Conservation (phyloP, 345 rosid species). For the Nephelium lappaceum region DNA sequence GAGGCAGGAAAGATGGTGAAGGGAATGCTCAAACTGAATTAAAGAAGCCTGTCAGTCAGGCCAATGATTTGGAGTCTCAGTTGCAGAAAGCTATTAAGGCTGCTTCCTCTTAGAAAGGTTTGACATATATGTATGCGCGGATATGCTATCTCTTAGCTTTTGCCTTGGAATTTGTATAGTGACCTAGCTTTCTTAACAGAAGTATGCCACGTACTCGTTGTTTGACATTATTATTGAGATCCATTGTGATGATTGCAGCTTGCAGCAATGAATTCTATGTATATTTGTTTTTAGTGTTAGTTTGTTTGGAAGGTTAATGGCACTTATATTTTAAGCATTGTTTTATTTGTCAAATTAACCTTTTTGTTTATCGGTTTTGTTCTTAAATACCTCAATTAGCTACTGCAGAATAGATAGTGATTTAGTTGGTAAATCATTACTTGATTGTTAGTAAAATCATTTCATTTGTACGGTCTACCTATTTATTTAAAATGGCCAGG, state of each 20-base stretch:
- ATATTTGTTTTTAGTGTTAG: neutral
- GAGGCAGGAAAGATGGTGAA: conserved; percentile 37
- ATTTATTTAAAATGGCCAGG: neutral
- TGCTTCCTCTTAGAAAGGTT: conserved; percentile 43
- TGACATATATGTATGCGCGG: conserved; percentile 10
- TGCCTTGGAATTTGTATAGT: conserved; percentile 9
- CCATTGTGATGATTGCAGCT: neutral
- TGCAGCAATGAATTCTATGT: neutral
- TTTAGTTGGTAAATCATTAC: neutral
- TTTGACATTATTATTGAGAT: neutral
- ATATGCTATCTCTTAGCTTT: neutral
- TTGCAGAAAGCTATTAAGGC: conserved; percentile 61
- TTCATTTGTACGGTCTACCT: no score
- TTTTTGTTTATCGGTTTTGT: neutral
- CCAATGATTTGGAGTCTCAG: conserved; percentile 52
- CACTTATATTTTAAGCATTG: neutral
- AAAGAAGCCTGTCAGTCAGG: conserved; percentile 33
- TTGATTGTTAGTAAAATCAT: neutral
- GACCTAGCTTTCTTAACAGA: neutral
- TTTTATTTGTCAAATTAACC: neutral
- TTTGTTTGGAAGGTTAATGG: neutral
- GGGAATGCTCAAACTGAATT: conserved; percentile 30
- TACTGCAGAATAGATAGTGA: neutral
- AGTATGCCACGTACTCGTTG: neutral
- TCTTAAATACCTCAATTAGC: neutral